These are phyloP conservation scores for Lineolata rhizophorae DNA, from an alignment of 495 filamentous ascomycete species.

Conservation along the genomic window DNA sequence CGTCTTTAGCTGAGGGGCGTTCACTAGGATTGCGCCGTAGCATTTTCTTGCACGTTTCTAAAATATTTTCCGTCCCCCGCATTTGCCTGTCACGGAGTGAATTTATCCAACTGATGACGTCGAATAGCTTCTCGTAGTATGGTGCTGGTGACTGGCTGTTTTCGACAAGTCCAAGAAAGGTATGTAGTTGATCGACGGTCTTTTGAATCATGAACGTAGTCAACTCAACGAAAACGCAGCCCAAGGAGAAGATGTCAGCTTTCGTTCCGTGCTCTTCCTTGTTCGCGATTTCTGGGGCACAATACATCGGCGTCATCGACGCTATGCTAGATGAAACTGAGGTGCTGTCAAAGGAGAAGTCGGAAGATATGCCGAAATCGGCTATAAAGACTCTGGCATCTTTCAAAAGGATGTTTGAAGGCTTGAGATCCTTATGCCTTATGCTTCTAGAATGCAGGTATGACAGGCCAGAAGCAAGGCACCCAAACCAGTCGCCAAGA, in stretches of 20 bases:
- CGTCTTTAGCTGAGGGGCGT: too few relatives aligned
- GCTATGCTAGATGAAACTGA: too few relatives aligned
- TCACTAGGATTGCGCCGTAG: too few relatives aligned
- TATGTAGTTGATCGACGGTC: too few relatives aligned
- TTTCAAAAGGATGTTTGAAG: conserved; percentile 22
- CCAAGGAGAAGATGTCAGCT: conserved; percentile 23
- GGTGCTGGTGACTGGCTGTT: too few relatives aligned
- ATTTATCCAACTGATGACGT: too few relatives aligned
- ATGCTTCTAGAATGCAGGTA: conserved; percentile 19
- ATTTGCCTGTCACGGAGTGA: too few relatives aligned
- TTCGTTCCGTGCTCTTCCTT: conserved; percentile 9
- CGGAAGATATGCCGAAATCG: conserved; percentile 22
- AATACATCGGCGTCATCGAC: conserved; percentile 13
- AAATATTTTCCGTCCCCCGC: too few relatives aligned
- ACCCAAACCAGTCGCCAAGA: conserved; percentile 20
- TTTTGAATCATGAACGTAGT: too few relatives aligned
- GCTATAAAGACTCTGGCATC: conserved; percentile 15
- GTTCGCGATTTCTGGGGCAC: conserved; percentile 17
- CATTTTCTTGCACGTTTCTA: too few relatives aligned
- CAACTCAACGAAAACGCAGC: conserved; percentile 23
- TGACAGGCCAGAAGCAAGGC: conserved; percentile 16
- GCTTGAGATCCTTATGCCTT: conserved; percentile 24
- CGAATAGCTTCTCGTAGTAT: too few relatives aligned
- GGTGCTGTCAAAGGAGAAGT: conserved; percentile 12
- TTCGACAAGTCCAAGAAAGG: too few relatives aligned